Evolutionary conservation across 2,329 filamentous ascomycete species (phyloP).

Genomic region (Teratosphaeria pseudoeucalypti): DNA sequence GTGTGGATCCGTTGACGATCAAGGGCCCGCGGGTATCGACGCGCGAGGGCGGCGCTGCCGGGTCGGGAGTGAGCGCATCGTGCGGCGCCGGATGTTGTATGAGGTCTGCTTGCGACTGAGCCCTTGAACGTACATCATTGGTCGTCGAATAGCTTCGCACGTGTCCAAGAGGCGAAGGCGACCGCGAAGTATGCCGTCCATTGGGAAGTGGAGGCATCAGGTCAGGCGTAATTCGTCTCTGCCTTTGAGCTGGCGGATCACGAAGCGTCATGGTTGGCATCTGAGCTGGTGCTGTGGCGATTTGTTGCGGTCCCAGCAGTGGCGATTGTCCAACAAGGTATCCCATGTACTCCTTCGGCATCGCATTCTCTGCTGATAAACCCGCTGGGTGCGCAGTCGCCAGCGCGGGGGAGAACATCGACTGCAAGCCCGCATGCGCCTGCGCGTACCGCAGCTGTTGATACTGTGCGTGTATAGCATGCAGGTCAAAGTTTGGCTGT

Average conservation of each 20-base stretch:
- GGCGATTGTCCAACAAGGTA: slow-evolving; percentile 39
- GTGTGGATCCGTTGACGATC: slow-evolving; percentile 32
- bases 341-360: slow-evolving; percentile 41
- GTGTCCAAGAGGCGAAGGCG: slow-evolving; percentile 38
- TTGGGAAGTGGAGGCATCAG: slow-evolving; percentile 25
- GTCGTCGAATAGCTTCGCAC: slow-evolving; percentile 28
- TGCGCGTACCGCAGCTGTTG: slow-evolving; percentile 21
- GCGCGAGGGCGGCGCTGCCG: slow-evolving; percentile 2
- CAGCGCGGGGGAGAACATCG: slow-evolving; percentile 13
- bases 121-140: slow-evolving; percentile 14
- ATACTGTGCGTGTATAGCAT: slow-evolving; percentile 21
- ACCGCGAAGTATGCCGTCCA: slow-evolving; percentile 26
- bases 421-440: slow-evolving; percentile 13
- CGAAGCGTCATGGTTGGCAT: slow-evolving; percentile 28
- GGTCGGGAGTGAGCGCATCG: slow-evolving; percentile 6
- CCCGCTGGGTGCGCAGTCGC: slow-evolving; percentile 11
- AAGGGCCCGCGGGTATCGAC: slow-evolving; percentile 24
- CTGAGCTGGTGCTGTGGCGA: slow-evolving; percentile 20
- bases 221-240: slow-evolving; percentile 34
- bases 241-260: slow-evolving; percentile 31
- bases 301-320: slow-evolving; percentile 26
- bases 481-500: slow-evolving; percentile 31
- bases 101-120: slow-evolving; percentile 3
- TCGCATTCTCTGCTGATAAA: slow-evolving; percentile 22
- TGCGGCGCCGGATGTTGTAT: slow-evolving; percentile 13